These are phyloP conservation scores for Geoglossum cookeanum DNA, from an alignment of 2,329 filamentous ascomycete genomes.

Conservation along the genomic window DNA sequence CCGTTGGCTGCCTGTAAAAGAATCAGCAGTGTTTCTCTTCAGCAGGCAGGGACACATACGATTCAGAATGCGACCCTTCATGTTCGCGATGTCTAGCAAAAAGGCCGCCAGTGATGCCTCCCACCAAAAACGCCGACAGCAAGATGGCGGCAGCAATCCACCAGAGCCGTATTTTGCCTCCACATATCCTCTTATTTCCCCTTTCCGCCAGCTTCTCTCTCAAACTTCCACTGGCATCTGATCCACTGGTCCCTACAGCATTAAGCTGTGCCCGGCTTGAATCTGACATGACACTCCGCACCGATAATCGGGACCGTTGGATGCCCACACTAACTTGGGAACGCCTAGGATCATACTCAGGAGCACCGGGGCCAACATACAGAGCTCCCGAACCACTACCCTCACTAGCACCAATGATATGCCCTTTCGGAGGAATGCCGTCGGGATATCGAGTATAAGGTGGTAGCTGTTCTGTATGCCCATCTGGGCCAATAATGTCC, in stretches of 20 bases:
- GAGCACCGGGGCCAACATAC: conserved; percentile 11
- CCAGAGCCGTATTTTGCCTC: conserved; percentile 31
- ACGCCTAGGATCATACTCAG: conserved; percentile 3
- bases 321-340: neutral
- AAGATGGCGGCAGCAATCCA: conserved; percentile 27
- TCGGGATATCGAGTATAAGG: conserved; percentile 85
- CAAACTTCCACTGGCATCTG: conserved; percentile 10
- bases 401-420: conserved; percentile 7
- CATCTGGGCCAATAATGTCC: conserved; percentile 71
- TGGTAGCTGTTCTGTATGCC: conserved; percentile 77
- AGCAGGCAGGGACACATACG: neutral
- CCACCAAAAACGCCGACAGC: conserved; percentile 29
- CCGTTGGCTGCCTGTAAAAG: conserved; percentile 9
- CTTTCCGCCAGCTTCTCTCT: conserved; percentile 27
- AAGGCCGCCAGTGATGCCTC: conserved; percentile 34
- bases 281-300: conserved; percentile 2
- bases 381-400: conserved; percentile 8
- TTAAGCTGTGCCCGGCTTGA: neutral
- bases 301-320: neutral
- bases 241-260: neutral
- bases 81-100: conserved; percentile 24
- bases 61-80: neutral
- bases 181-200: conserved; percentile 24
- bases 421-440: conserved; percentile 41
- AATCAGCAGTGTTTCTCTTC: neutral